Conservation (phyloP, 2,329 filamentous ascomycete species). For the Epicoccum sorghinum region DNA sequence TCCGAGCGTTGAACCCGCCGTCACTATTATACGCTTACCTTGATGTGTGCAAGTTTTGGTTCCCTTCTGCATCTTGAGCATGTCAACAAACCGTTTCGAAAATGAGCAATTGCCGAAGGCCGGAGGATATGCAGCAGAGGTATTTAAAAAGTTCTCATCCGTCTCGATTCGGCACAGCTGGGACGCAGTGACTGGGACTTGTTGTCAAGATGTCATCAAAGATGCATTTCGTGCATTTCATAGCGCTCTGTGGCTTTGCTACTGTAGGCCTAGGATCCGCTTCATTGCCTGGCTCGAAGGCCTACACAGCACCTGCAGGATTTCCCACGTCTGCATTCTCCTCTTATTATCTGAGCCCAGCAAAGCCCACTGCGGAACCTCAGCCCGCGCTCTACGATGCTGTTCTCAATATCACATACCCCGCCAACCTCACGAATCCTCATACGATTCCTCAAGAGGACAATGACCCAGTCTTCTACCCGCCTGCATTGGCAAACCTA, state of each 20-base stretch:
- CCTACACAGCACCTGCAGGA: slow-evolving; percentile 1
- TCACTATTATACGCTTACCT: background rate
- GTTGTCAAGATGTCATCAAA: background rate
- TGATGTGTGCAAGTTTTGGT: background rate
- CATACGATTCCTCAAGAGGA: background rate
- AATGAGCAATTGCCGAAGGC: background rate
- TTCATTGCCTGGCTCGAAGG: slow-evolving; percentile 1
- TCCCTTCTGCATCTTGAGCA: background rate
- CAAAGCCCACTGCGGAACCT: slow-evolving; percentile 2
- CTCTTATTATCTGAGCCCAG: slow-evolving; percentile 1
- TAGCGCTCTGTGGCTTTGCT: background rate
- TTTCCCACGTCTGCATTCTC: slow-evolving; percentile 5
- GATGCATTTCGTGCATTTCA: background rate
- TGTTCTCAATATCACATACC: slow-evolving; percentile 7
- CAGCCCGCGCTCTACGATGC: slow-evolving; percentile 7
- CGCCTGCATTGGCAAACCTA: slow-evolving; percentile 3
- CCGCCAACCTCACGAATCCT: slow-evolving; percentile 4
- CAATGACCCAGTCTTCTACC: slow-evolving; percentile 1
- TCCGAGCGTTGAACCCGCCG: background rate
- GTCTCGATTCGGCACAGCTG: background rate
- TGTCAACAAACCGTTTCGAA: background rate
- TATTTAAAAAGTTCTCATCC: background rate
- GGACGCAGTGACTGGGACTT: too few species aligned
- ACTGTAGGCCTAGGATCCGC: background rate
- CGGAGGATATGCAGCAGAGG: background rate